phyloP scores from a whole-genome alignment of 106 monocot genomes.

The Platanthera zijinensis region DNA sequence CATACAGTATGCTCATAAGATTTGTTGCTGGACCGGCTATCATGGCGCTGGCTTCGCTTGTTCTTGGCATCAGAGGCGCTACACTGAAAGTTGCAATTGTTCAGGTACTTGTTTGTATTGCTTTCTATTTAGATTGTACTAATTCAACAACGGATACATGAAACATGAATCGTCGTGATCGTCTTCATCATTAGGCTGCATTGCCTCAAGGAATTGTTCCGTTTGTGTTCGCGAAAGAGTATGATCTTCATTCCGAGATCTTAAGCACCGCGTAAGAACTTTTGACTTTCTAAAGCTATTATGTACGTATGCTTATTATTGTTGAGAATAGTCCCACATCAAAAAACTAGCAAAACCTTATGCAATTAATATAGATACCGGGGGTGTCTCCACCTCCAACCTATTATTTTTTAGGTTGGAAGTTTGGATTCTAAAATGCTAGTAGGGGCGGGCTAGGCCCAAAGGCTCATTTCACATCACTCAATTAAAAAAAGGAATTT shows the following conservation, averaged over 20 bases:
- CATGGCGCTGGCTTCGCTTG: constrained; percentile 28
- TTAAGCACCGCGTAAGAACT: constrained; percentile 22
- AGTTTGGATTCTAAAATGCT: too few species aligned
- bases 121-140: too few species aligned
- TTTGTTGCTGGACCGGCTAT: constrained; percentile 43
- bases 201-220: constrained; percentile 47
- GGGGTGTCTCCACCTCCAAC: too few species aligned
- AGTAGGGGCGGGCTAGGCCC: too few species aligned
- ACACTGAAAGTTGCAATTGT: constrained; percentile 34
- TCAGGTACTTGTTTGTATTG: constrained; percentile 14
- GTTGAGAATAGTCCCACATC: too few species aligned
- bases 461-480: too few species aligned
- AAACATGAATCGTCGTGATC: too few species aligned
- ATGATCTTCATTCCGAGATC: constrained; percentile 32
- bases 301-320: too few species aligned
- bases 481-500: too few species aligned
- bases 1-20: constrained; percentile 27
- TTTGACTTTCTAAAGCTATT: neutral
- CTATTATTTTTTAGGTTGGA: neutral
- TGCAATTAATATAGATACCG: too few species aligned
- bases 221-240: constrained; percentile 51
- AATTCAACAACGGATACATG: neutral
- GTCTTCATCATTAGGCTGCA: constrained; percentile 16
- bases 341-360: too few species aligned
- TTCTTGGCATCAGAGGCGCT: constrained; percentile 34